Base-by-base conservation (phyloP, 1,284 basidiomycete species). In the Boletus subluridellus region DNA sequence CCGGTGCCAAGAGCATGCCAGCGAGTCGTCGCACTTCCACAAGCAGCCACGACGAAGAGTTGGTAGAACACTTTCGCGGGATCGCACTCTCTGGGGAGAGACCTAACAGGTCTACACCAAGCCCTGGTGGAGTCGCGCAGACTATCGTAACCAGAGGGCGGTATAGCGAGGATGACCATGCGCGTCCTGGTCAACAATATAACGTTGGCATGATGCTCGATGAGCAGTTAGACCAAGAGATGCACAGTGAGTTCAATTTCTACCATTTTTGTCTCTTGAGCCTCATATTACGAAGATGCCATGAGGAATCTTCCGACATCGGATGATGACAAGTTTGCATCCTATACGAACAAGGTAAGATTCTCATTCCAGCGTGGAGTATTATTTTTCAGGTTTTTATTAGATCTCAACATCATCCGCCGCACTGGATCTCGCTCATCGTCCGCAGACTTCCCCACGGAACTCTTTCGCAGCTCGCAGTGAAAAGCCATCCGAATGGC, bases 281-380 rank as follows among this genome's bases (percentile, higher is more conserved):
- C 57, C 64, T 65, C 61, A 66, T 68, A 44, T 60, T 63, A 53
- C 61, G 28, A 71, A 93, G 92, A 94, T 76, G 92, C 94, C 4
- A 94, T 95, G 83, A 86, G 87, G 74, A 89, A 95, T 74, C 80
- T 97, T 52, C 92, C 92, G 32, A 93, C 92, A 45, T 93, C 92
- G 49, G 94, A 95, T 69, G 92, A 96, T 69, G 93, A 95, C 78
- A 94, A 94, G 76, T 96, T 78, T 70, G 72, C 78, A 60, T 74
- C 80, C 38, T 87, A 84, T 66, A 73, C 80, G 21, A 83, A 78
- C 71, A 90, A 91, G 82, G 92, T 91, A 69, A 60, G 78, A 30
- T 53, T 74, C 34, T 11, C 51, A 15, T 44, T 58, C 24, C 5
- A 49, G 32, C 28, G 15, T 46, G n/a, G 46, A n/a, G 42, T 28